Evolutionary conservation across 805 yeast genomes (phyloP).

Genomic region (Kurtzmaniella cleridarum): DNA sequence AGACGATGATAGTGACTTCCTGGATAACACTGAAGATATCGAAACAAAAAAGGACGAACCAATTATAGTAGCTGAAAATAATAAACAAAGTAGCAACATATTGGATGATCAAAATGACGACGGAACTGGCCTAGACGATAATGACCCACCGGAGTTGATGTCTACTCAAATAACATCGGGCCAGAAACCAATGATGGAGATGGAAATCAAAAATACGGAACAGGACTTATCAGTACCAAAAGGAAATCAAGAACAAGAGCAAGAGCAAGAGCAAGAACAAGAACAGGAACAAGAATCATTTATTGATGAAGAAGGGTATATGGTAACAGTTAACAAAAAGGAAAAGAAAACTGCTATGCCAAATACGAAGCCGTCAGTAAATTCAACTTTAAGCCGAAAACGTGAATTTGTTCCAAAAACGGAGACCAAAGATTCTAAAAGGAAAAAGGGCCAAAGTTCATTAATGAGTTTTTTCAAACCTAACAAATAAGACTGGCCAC

Average conservation of each 20-base stretch:
- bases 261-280: constrained; percentile 5
- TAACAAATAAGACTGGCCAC: constrained; percentile 15
- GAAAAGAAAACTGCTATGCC: constrained; percentile 12
- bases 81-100: constrained; percentile 1
- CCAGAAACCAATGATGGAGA: not conserved
- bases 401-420: constrained; percentile 7
- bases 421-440: constrained; percentile 15
- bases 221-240: constrained; percentile 2
- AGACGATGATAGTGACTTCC: constrained; percentile 16
- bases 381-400: constrained; percentile 7
- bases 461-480: constrained; percentile 46
- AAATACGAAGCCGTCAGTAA: constrained; percentile 8
- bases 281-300: constrained; percentile 9
- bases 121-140: not conserved
- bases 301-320: constrained; percentile 49
- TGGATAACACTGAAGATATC: not conserved
- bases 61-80: constrained; percentile 6
- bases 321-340: constrained; percentile 31
- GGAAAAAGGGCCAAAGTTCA: constrained; percentile 37
- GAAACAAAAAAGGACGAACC: constrained; percentile 7
- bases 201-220: not conserved
- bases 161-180: not conserved
- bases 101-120: too few species aligned
- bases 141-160: constrained; percentile 3
- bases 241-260: constrained; percentile 6